Base-by-base conservation (phyloP, 768 basidiomycete species). In the Boletus vinaceobasis region DNA sequence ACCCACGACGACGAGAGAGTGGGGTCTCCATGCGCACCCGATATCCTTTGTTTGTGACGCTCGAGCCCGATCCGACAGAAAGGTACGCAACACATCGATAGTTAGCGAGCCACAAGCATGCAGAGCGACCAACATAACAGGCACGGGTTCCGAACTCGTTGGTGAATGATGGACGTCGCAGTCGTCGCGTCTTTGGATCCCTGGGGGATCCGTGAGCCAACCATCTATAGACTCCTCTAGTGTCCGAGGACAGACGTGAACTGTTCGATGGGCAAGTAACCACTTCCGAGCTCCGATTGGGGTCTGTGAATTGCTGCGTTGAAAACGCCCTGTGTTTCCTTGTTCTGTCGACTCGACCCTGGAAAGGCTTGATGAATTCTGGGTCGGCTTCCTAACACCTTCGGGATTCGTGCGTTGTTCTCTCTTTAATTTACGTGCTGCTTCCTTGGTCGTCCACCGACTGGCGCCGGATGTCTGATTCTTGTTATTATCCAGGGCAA, bases 21-120 rank as follows among this genome's bases (percentile, higher is more conserved):
- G 73, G 5, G 83, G 76, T 40, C 60, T 68, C 87, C 87, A 88
- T 38, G 10, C 15, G 21, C n/a, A 29, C 19, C 29, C 31, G 21
- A 40, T 39, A 39, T 33, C 38, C 37, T 44, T 32, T 45, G 26
- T 14, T 38, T 33, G 57, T 57, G 48, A 48, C 55, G 21, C 38
- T 47, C 46, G 54, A n/a, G 45, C 48, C 31, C 53, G 66, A 69
- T 59, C 60, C 13, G 61, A 61, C 60, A 79, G 53, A 60, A 80
- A 81, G 43, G 81, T 77, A 32, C 86, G 83, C 43, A 88, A 62
- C 26, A 88, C 75, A 59, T 86, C 83, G 29, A 83, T 77, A 1
- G 86, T 87, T 37, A 90, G 79, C 1, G 87, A 84, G 5, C 88
- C 88, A 59, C 88, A 90, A 1, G 87, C 86, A 59, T 90, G 88